A percentile compares a stretch with the other conserved stretches of the same genome.
Conservation (phyloP, 1,284 basidiomycete species). For the Sanghuangporus sanghuang region DNA sequence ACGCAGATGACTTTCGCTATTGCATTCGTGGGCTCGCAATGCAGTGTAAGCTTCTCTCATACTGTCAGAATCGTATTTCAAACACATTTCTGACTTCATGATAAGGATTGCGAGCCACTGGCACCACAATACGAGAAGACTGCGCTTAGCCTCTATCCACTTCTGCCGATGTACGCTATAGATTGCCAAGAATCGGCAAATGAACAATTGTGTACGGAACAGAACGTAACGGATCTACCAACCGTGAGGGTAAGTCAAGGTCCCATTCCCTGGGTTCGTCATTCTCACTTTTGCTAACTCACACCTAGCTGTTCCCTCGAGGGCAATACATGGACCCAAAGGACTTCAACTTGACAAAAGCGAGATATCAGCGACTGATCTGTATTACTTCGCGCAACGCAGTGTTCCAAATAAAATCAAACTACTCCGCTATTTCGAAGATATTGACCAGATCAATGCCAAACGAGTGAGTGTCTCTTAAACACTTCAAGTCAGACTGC, state of each 20-base stretch:
- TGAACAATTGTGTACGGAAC: constrained; percentile 76
- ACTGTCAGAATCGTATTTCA: neutral
- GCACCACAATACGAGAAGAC: constrained; percentile 84
- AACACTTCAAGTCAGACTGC: neutral
- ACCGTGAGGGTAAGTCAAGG: constrained; percentile 67
- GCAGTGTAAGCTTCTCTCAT: constrained; percentile 55
- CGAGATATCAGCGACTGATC: constrained; percentile 66
- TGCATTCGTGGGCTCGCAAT: constrained; percentile 90
- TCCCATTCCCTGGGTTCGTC: neutral
- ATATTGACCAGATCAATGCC: constrained; percentile 52
- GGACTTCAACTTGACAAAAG: constrained; percentile 67
- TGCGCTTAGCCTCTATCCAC: constrained; percentile 71
- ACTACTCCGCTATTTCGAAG: constrained; percentile 56
- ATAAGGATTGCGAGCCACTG: constrained; percentile 82
- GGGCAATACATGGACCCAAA: constrained; percentile 62
- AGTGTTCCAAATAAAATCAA: constrained; percentile 66
- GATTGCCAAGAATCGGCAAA: constrained; percentile 86
- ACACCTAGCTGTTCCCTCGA: constrained; percentile 63
- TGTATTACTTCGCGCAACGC: constrained; percentile 77
- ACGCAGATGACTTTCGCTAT: constrained; percentile 66
- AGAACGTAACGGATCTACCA: constrained; percentile 89
- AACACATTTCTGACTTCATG: neutral
- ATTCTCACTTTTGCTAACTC: neutral
- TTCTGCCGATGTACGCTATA: constrained; percentile 85
- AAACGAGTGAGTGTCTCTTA: constrained; percentile 38